phyloP scores from a whole-genome alignment of 108 stramenopile species.

The Fragilariopsis cylindrus region DNA sequence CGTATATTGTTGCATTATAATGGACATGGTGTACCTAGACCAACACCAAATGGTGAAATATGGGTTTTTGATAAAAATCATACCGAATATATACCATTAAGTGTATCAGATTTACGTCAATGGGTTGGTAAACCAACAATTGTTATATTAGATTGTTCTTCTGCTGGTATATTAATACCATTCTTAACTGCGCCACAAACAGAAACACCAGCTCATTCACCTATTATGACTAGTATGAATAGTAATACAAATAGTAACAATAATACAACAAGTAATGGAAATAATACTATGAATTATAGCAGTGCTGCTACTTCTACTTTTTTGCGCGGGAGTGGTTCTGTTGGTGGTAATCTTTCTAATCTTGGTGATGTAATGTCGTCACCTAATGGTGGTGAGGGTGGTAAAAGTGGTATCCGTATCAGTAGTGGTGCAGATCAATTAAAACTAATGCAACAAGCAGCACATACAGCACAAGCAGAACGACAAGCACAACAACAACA shows the following conservation, averaged over 20 bases:
- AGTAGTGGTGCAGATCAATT: too few species aligned
- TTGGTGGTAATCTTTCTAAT: too few species aligned
- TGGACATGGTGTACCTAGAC: conserved; percentile 98
- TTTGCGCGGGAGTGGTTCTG: background rate
- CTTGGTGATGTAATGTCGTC: too few species aligned
- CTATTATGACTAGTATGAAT: background rate
- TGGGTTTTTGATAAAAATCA: conserved; percentile 95
- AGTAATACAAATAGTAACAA: background rate
- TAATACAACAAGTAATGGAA: background rate
- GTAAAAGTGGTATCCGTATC: too few species aligned
- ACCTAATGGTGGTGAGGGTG: background rate
- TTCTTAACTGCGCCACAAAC: conserved; percentile 63
- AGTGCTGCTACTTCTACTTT: conserved; percentile 6
- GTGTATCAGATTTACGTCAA: conserved; percentile 81
- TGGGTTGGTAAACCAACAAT: conserved; percentile 93
- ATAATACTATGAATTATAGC: background rate
- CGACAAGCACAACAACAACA: background rate
- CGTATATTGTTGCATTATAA: conserved; percentile 97
- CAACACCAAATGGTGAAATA: conserved; percentile 95
- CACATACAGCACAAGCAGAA: background rate
- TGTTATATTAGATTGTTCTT: conserved; percentile 92
- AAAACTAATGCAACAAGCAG: too few species aligned
- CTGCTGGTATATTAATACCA: conserved; percentile 90
- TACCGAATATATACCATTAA: conserved; percentile 98
- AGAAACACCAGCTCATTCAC: conserved; percentile 25